Evolutionary conservation across 2,329 filamentous ascomycete species (phyloP).

Genomic region (Neofusicoccum parvum): DNA sequence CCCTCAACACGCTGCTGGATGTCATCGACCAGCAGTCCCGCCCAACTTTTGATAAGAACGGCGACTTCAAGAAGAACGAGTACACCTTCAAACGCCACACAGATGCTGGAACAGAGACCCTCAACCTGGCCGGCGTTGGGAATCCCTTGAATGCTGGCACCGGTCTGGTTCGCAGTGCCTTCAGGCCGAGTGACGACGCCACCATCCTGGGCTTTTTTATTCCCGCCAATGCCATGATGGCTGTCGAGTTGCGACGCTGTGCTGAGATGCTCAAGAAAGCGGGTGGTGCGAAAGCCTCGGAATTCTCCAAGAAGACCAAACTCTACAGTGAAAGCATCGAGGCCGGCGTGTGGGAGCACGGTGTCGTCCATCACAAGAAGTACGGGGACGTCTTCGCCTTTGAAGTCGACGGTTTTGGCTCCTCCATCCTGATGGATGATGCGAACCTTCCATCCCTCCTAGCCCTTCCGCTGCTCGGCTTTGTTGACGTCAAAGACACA

Average conservation of each 20-base stretch:
- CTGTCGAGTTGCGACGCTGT: constrained; percentile 78
- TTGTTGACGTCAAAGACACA: constrained; percentile 64
- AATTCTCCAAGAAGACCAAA: constrained; percentile 51
- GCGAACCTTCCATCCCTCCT: constrained; percentile 83
- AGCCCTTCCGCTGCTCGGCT: constrained; percentile 77
- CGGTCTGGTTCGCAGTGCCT: constrained; percentile 85
- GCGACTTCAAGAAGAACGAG: constrained; percentile 67
- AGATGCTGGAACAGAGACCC: constrained; percentile 82
- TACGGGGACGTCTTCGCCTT: constrained; percentile 83
- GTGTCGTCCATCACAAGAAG: constrained; percentile 72
- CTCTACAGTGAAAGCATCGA: constrained; percentile 67
- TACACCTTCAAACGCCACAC: constrained; percentile 89
- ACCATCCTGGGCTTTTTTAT: constrained; percentile 95
- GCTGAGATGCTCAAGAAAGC: constrained; percentile 67
- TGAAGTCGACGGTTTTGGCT: constrained; percentile 86
- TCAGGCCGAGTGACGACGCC: constrained; percentile 92
- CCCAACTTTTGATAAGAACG: constrained; percentile 76
- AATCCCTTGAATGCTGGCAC: constrained; percentile 87
- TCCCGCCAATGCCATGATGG: constrained; percentile 94
- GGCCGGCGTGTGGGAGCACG: constrained; percentile 81
- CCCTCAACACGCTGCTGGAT: constrained; percentile 71
- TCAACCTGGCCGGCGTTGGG: constrained; percentile 79
- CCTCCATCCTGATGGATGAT: constrained; percentile 83
- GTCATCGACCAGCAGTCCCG: constrained; percentile 78
- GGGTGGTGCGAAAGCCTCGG: constrained; percentile 50